Base-by-base conservation (phyloP, 768 basidiomycete species). In the Pisolithus tinctorius region DNA sequence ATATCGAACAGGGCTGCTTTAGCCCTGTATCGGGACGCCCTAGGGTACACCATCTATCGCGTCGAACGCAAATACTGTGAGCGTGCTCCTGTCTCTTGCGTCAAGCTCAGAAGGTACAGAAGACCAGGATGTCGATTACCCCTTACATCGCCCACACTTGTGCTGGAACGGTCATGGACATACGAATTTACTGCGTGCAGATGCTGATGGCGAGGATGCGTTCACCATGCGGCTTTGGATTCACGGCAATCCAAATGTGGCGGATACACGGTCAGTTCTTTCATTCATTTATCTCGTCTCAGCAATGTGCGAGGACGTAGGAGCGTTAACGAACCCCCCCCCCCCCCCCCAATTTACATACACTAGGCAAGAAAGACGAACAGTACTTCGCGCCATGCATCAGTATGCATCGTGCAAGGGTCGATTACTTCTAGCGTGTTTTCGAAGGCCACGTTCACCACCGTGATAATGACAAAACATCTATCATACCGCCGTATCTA, bases 171-270 rank as follows among this genome's bases (percentile, higher is more conserved):
- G 16, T 41, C 8, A 45, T 29, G 26, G 43, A 6, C 16, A 27
- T 26, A 13, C n/a, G 5, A 27, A 7, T 5, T 14, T 29, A 29
- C 27, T 23, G 27, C 10, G 6, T 49, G 23, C 46, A 68, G 67
- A 67, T 48, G 42, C 44, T 7, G 67, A 66, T 23, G 49, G 41
- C 0, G 65, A 66, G 47, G 65, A 66, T 16, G 67, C 65, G 10
- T 46, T 46, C 1, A 37, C 58, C 16, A 65, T 66, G 65, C 62
- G 58, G 30, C 36, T 64, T 10, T 45, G 17, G 5, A 34, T 62
- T 14, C 45, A 29, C 42, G 5, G 30, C 9, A 6, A 29, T 27
- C 43, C 43, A 14, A 16, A 10, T 30, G 6, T 45, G 25, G 14
- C 36, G 6, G 26, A 27, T 14, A 23, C 51, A 16, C 55, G 55